phyloP scores from a whole-genome alignment of 2,329 filamentous ascomycete genomes.

The Sporothrix curviconia region DNA sequence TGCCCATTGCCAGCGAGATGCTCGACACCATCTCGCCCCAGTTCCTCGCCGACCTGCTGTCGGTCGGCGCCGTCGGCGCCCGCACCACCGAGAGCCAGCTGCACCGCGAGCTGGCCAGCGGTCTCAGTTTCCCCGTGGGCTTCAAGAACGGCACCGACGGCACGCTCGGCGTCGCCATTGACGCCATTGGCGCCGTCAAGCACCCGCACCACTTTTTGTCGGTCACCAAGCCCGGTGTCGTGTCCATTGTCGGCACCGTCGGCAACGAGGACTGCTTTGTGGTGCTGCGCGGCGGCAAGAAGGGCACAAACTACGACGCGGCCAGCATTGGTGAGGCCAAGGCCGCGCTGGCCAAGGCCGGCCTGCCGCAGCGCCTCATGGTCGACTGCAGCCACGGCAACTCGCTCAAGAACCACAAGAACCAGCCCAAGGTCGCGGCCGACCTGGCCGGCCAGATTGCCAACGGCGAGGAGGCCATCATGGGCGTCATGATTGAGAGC shows the following conservation, averaged over 20 bases:
- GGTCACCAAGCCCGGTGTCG: conserved; percentile 92
- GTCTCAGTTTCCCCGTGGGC: conserved; percentile 91
- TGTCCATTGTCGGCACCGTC: conserved; percentile 86
- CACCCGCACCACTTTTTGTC: conserved; percentile 96
- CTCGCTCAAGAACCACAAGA: conserved; percentile 91
- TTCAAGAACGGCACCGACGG: conserved; percentile 99
- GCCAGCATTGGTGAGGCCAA: conserved; percentile 80
- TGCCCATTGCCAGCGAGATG: conserved; percentile 97
- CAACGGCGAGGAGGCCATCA: conserved; percentile 76
- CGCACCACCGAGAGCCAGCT: conserved; percentile 94
- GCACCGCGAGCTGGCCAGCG: conserved; percentile 88
- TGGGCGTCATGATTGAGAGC: conserved; percentile 99
- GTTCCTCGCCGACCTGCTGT: conserved; percentile 88
- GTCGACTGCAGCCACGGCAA: conserved; percentile 98
- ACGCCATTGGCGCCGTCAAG: conserved; percentile 87
- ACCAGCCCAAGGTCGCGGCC: conserved; percentile 89
- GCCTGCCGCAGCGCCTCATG: conserved; percentile 75
- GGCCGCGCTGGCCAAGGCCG: conserved; percentile 66
- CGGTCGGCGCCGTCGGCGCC: conserved; percentile 89
- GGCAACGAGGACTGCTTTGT: conserved; percentile 98
- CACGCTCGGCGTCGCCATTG: conserved; percentile 79
- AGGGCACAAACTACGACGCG: conserved; percentile 89
- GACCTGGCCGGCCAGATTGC: conserved; percentile 77
- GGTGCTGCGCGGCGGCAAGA: conserved; percentile 85
- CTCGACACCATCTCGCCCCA: conserved; percentile 96